Evolutionary conservation across 1,284 basidiomycete species (phyloP), one percentile per base, ranked within the genome.

Genomic region (Cryptococcus wingfieldii): DNA sequence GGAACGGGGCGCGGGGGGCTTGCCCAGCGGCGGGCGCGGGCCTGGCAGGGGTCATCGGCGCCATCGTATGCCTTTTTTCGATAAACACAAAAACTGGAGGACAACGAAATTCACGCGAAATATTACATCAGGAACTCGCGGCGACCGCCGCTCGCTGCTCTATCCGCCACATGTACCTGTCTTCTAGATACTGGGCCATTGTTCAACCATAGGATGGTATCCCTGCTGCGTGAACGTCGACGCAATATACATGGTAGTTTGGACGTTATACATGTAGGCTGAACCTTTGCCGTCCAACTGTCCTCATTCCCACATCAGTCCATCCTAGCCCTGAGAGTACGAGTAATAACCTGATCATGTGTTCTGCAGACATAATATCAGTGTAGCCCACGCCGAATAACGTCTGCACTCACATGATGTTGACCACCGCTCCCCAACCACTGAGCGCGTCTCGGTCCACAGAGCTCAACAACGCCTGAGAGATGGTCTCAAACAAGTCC

Each of bases 401-500:
- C 16, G 37, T 27, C n/a, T n/a, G 27, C 16, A 83, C 92, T 83
- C 77, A 97, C 91, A 99, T 89, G 60, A 98, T 80, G 80, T 97
- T 89, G 50, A 99, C 95, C 47, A 96, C 79, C 38, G 88, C 92
- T 48, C 96, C 96, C 93, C 92, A 98, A 61, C 96, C 96, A 54
- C 92, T 96, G 74, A 87, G 90, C 16, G 96, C 93, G 77, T 98
- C 96, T 51, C 96, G 83, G 76, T 99, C 96, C 39, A 98, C 87
- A 9, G 93, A 91, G 68, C 95, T 98, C 70, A 98, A 79, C 55
- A 99, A 79, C 9, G 93, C 95, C 78, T 99, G 96, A 23, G 91
- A 92, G 69, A 98, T 93, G 12, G 96, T 98, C 81, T 98, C 96
- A 70, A 99, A 99, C 51, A 99, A 80, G 76, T 98, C 96, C 74